Evolutionary conservation across 2,329 filamentous ascomycete species (phyloP).

Genomic region (Fusarium illudens): DNA sequence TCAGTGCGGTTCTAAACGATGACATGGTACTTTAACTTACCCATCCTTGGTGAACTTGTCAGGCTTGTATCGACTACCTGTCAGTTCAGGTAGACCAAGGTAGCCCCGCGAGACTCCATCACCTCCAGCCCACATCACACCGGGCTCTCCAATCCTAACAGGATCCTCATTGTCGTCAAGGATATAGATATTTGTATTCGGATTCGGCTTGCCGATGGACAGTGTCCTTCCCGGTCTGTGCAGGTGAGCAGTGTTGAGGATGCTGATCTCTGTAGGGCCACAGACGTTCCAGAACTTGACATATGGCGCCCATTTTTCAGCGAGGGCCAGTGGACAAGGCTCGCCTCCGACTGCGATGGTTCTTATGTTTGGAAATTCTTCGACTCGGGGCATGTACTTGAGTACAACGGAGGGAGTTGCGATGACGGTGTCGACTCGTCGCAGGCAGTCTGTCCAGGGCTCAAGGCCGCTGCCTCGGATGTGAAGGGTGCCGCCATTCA

Average conservation of each 20-base stretch:
- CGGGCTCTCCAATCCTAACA: constrained; percentile 57
- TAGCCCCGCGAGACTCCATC: constrained; percentile 22
- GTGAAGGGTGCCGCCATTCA: constrained; percentile 31
- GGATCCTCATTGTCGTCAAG: constrained; percentile 49
- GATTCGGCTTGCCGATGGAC: constrained; percentile 21
- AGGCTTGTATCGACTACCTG: constrained; percentile 12
- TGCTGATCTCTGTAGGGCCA: constrained; percentile 28
- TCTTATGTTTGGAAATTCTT: constrained; percentile 22
- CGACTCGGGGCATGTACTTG: constrained; percentile 23
- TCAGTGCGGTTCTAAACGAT: not conserved
- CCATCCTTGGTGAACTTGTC: constrained; percentile 39
- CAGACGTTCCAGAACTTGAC: constrained; percentile 31
- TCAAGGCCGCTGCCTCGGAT: constrained; percentile 27
- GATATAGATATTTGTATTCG: not conserved
- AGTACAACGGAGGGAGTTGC: constrained; percentile 27
- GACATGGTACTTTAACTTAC: not conserved
- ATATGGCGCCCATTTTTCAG: constrained; percentile 28
- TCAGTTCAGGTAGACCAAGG: constrained; percentile 12
- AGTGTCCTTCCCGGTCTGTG: constrained; percentile 13
- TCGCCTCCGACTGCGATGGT: constrained; percentile 28
- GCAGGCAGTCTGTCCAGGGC: constrained; percentile 27
- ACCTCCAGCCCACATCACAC: constrained; percentile 62
- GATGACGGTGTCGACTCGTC: constrained; percentile 23
- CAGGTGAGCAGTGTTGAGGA: constrained; percentile 28
- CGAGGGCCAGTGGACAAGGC: constrained; percentile 22